phyloP scores from a whole-genome alignment of 2,329 filamentous ascomycete species.

The Hortaea werneckii region DNA sequence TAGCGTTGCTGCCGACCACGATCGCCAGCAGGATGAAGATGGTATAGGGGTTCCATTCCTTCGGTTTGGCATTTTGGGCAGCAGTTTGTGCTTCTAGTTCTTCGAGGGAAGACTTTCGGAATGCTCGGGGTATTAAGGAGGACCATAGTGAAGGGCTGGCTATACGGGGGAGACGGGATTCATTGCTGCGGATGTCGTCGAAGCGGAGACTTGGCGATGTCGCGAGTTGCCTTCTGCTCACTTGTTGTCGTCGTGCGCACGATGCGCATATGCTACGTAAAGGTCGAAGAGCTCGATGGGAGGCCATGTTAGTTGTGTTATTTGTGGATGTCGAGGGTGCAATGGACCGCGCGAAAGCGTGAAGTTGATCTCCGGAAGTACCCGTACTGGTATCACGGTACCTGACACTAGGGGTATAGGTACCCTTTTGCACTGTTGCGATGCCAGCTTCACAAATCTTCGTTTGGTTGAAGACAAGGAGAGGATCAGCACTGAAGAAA shows the following conservation, averaged over 20 bases:
- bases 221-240: background rate
- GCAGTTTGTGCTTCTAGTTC: slow-evolving; percentile 8
- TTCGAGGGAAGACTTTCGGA: slow-evolving; percentile 15
- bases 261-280: slow-evolving; percentile 4
- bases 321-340: background rate
- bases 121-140: slow-evolving; percentile 24
- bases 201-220: slow-evolving; percentile 3
- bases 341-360: no score
- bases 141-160: slow-evolving; percentile 26
- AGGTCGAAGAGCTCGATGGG: slow-evolving; percentile 5
- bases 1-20: slow-evolving; percentile 89
- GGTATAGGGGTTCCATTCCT: slow-evolving; percentile 48
- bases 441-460: no score
- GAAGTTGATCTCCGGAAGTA: no score
- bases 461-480: no score
- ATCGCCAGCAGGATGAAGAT: slow-evolving; percentile 57
- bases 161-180: slow-evolving; percentile 22
- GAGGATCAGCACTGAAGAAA: no score
- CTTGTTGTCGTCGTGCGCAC: slow-evolving; percentile 2
- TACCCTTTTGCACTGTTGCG: no score
- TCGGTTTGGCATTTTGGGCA: slow-evolving; percentile 7
- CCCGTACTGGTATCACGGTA: no score
- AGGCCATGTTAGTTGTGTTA: slow-evolving; percentile 4
- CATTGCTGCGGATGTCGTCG: slow-evolving; percentile 6
- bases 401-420: no score